Evolutionary conservation across 1,284 basidiomycete genomes (phyloP), one percentile per base, ranked within the genome.

Genomic region (Coniophora puteana): DNA sequence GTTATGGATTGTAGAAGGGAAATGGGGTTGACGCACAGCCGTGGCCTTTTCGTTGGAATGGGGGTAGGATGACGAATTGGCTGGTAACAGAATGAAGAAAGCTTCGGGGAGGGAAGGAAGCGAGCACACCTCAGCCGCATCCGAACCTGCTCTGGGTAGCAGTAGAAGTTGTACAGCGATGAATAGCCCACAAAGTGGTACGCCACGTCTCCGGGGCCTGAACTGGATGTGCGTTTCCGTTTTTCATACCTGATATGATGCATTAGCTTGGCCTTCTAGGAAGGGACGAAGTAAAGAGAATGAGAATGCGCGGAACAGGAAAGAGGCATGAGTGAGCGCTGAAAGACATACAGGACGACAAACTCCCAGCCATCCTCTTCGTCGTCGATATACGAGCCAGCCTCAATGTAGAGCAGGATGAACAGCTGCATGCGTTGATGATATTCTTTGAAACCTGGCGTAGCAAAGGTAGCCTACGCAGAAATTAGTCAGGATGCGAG

Each of bases 391-490:
- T 93, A 98, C 21, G 88, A 92, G 5, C 93, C 93, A 6, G 82
- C 96, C 60, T 99, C 95, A 57, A 99, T 95, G 66, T 92, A 98
- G 7, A 99, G 70, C 30, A 96, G 65, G 44, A 96, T 90, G 59
- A 97, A 97, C 40, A 97, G 62, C 65, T 98, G 95, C 87, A 96
- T 96, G 41, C 82, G 74, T n/a, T 87, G 76, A 57, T 97, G 95
- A 53, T 91, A 94, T 61, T 95, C 92, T 53, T 75, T 76, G 67
- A 97, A 99, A 4, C 92, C 93, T 4, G 89, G 81, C 1, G 93
- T 92, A 45, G 81, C 67, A 81, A 91, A 95, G 5, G 82, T 93
- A 18, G 81, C 62, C 89, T 92, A 55, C 25, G 37, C 29, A 35
- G 50, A 41, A 32, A 21, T 50, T 18, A 38, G 43, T 42, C 35